These are phyloP conservation scores for Daldinia childiae DNA, from an alignment of 495 filamentous ascomycete genomes.

Conservation along the genomic window DNA sequence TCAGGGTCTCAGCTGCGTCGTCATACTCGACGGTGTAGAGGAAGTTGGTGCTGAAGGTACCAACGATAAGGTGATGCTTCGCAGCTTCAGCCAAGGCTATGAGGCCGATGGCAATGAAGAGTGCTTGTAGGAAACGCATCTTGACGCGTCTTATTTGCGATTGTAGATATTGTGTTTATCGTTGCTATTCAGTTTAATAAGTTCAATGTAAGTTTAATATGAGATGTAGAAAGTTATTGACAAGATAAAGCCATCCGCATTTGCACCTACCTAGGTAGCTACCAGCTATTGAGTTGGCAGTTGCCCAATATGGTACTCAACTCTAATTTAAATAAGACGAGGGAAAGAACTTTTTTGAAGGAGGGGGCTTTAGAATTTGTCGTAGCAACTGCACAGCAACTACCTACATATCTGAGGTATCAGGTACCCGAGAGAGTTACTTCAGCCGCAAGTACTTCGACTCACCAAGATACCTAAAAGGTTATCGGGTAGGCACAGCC, in stretches of 20 bases:
- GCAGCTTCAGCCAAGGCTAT: conserved; percentile 20
- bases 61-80: conserved; percentile 38
- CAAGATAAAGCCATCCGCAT: too few relatives aligned
- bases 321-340: background rate
- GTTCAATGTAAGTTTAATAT: too few relatives aligned
- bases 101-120: background rate
- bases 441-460: background rate
- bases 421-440: background rate
- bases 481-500: too few relatives aligned
- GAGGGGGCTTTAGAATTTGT: background rate
- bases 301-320: background rate
- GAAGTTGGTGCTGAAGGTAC: conserved; percentile 43
- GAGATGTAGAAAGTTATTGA: background rate
- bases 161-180: background rate
- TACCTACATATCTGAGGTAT: background rate
- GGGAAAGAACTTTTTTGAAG: background rate
- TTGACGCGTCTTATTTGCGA: background rate
- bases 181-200: background rate
- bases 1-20: conserved; percentile 40
- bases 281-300: too few relatives aligned
- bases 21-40: conserved; percentile 49
- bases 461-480: too few relatives aligned
- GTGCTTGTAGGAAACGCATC: background rate
- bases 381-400: too few relatives aligned
- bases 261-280: background rate